Evolutionary conservation across 495 filamentous ascomycete species (phyloP).

Genomic region (Penicillium robsamsonii): DNA sequence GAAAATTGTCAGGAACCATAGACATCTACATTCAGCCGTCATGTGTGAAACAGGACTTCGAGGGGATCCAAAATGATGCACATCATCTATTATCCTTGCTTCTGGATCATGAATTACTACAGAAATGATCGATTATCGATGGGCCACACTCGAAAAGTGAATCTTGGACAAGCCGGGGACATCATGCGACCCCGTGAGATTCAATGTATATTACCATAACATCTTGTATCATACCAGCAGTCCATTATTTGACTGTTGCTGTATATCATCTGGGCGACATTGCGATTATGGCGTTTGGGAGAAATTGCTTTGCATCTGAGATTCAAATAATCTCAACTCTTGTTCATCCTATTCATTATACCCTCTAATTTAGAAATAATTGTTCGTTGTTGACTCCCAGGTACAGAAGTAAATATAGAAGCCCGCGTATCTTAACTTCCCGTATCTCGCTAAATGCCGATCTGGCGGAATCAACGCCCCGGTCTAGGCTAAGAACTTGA

Average conservation of each 20-base stretch:
- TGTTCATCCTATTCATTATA: neutral
- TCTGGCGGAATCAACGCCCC: slow-evolving; percentile 31
- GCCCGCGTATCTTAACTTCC: slow-evolving; percentile 18
- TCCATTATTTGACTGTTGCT: slow-evolving; percentile 2
- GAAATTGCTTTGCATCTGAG: slow-evolving; percentile 8
- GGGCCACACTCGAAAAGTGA: neutral
- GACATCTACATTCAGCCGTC: slow-evolving; percentile 24
- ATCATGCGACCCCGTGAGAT: neutral
- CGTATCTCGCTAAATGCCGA: slow-evolving; percentile 34
- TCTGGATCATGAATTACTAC: neutral
- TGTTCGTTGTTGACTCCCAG: slow-evolving; percentile 1
- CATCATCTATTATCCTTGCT: slow-evolving; percentile 11
- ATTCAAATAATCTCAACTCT: slow-evolving; percentile 2
- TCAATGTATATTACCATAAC: slow-evolving; percentile 9
- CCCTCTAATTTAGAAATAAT: neutral
- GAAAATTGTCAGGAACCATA: slow-evolving; percentile 27
- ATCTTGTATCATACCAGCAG: slow-evolving; percentile 19
- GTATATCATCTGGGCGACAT: slow-evolving; percentile 18
- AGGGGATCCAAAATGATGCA: slow-evolving; percentile 28
- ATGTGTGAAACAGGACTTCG: slow-evolving; percentile 19
- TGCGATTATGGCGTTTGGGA: slow-evolving; percentile 19
- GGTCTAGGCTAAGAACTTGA: slow-evolving; percentile 11
- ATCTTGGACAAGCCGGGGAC: neutral
- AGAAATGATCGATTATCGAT: neutral
- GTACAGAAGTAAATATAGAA: slow-evolving; percentile 19